Evolutionary conservation across 257 asterid genomes (phyloP), one percentile per base, ranked within the genome.

Genomic region (Buddleja alternifolia): DNA sequence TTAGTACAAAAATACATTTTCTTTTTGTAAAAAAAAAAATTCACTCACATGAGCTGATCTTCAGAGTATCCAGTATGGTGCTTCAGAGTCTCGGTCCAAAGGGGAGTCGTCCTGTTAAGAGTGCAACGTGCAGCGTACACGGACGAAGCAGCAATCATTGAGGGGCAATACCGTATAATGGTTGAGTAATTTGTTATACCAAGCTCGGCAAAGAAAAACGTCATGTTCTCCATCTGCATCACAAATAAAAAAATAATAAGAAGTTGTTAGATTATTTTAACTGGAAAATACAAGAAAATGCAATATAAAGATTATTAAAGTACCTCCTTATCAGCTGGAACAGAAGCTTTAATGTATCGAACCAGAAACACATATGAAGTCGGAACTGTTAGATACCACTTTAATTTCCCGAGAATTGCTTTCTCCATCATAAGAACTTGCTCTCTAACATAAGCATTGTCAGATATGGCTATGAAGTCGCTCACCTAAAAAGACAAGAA

Each of bases 51-150:
- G 21, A 91, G 67, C 75, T 91, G 78, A 59, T 87, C 84, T 47
- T 86, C 89, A 0, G 69, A 17, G 67, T 84, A 87, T 59, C 98
- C 88, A 0, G 88, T 92, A 20, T 89, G 84, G 79, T 86, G 92
- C 78, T 80, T 83, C 71, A 92, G 77, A 12, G 97, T 92, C 50
- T 75, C 84, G 0, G 86, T 84, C 98, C 97, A 92, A 0, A 39
- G n/a, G 4, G 95, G 89, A 11, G 45, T 66, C 87, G 45, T 66
- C 87, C 69, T 79, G 23, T 71, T 60, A 24, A 92, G 88, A 1
- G 93, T 86, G 83, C 83, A 77, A 11, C 97, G 88, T 3, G 97
- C 97, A 12, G 86, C 89, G 59, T 92, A 92, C n/a, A 89, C 96
- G 0, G 97, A 84, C 45, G 96, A 67, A 25, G 98, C 97, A 16